A percentile compares a stretch with the other conserved stretches of the same genome.
These are phyloP conservation scores for Postia placenta DNA, from an alignment of 768 basidiomycete species.

Conservation along the genomic window DNA sequence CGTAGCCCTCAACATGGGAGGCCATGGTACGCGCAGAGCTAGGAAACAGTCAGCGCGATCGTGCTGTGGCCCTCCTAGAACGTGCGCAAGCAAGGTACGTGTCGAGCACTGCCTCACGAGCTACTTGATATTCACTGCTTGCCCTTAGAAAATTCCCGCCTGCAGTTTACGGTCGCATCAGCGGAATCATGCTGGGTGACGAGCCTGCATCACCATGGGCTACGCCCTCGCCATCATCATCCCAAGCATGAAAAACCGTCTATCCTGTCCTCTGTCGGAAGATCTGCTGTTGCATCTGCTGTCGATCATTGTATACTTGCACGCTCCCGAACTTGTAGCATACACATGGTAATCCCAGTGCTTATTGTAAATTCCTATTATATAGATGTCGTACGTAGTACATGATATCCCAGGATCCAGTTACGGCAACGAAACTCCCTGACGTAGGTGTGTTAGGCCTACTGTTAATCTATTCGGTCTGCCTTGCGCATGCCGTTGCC, in stretches of 20 bases:
- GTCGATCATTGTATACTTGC: not conserved
- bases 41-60: slow-evolving; percentile 63
- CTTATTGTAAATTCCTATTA: not conserved
- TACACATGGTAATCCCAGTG: not conserved
- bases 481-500: slow-evolving; percentile 2
- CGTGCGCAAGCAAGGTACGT: slow-evolving; percentile 68
- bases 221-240: not conserved
- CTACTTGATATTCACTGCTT: too few species aligned
- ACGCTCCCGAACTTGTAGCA: not conserved
- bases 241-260: too few species aligned
- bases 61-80: slow-evolving; percentile 62
- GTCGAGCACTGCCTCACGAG: not conserved
- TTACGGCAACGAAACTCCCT: not conserved
- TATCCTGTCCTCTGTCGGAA: too few species aligned
- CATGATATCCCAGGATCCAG: not conserved
- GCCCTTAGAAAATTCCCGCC: slow-evolving; percentile 61
- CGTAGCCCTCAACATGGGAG: slow-evolving; percentile 88
- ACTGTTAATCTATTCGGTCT: slow-evolving; percentile 4
- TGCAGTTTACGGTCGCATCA: slow-evolving; percentile 74
- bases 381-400: not conserved
- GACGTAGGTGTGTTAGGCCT: not conserved
- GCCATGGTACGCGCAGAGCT: slow-evolving; percentile 93
- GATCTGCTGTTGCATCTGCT: not conserved
- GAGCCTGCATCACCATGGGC: slow-evolving; percentile 43
- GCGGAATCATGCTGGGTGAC: slow-evolving; percentile 67